These are phyloP conservation scores for Castanopsis chinensis DNA, from an alignment of 306 rosid genomes.

Conservation along the genomic window DNA sequence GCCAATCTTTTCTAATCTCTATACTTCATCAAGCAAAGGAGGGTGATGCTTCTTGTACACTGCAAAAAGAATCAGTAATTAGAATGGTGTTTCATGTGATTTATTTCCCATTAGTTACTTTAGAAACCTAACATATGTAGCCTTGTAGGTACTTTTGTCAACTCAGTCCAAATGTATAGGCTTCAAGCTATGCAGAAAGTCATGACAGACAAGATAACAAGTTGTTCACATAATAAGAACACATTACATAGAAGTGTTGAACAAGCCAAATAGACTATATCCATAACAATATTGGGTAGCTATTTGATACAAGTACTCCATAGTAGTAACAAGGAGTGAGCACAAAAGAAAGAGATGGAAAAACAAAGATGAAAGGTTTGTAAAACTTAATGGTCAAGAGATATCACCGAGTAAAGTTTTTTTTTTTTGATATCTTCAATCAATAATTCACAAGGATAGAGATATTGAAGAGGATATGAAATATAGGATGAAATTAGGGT, in stretches of 20 bases:
- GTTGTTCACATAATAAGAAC: too few relatives aligned
- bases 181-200: background rate
- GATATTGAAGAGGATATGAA: too few relatives aligned
- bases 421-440: too few relatives aligned
- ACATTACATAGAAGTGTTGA: background rate
- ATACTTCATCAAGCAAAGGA: conserved; percentile 88
- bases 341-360: background rate
- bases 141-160: background rate
- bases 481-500: too few relatives aligned
- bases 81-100: conserved; percentile 11
- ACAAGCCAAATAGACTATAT: background rate
- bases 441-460: too few relatives aligned
- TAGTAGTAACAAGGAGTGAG: background rate
- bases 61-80: conserved; percentile 36
- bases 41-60: conserved; percentile 99
- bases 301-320: background rate
- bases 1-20: conserved; percentile 94
- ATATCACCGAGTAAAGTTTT: too few relatives aligned
- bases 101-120: conserved; percentile 14
- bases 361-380: too few relatives aligned
- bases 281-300: background rate
- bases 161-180: background rate
- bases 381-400: too few relatives aligned
- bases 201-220: background rate
- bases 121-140: background rate